Conservation (phyloP, 257 asterid genomes). For the Fraxinus cuspidata region DNA sequence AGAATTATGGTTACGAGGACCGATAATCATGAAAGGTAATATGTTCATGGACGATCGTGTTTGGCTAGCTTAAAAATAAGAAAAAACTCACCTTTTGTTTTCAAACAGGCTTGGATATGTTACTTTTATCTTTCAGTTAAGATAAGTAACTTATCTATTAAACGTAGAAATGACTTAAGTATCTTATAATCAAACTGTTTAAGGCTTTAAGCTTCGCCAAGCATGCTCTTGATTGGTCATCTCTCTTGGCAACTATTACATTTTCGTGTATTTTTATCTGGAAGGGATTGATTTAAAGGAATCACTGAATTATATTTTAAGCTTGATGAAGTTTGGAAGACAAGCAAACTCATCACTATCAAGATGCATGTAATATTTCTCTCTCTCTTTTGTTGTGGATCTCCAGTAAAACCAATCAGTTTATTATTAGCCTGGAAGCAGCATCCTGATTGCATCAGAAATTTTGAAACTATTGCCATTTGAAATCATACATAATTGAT, state of each 20-base stretch:
- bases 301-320: too few species aligned
- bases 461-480: not conserved
- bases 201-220: not conserved
- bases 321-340: not conserved
- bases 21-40: slow-evolving; percentile 78
- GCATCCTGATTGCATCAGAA: not conserved
- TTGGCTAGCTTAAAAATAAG: not conserved
- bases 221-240: slow-evolving; percentile 8
- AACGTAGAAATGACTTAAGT: not conserved
- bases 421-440: not conserved
- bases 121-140: not conserved
- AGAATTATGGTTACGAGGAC: slow-evolving; percentile 86
- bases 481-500: not conserved
- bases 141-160: too few species aligned
- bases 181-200: not conserved
- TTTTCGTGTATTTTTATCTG: not conserved
- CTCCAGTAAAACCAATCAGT: not conserved
- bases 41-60: not conserved
- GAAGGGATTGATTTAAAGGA: not conserved
- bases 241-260: not conserved
- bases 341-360: not conserved
- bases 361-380: not conserved
- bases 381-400: not conserved
- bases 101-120: not conserved
- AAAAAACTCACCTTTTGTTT: not conserved